Percentiles rank a stretch among this genome's conserved stretches.
Evolutionary conservation across 108 stramenopile genomes (phyloP).

Genomic region (Nannochloropsis salina): DNA sequence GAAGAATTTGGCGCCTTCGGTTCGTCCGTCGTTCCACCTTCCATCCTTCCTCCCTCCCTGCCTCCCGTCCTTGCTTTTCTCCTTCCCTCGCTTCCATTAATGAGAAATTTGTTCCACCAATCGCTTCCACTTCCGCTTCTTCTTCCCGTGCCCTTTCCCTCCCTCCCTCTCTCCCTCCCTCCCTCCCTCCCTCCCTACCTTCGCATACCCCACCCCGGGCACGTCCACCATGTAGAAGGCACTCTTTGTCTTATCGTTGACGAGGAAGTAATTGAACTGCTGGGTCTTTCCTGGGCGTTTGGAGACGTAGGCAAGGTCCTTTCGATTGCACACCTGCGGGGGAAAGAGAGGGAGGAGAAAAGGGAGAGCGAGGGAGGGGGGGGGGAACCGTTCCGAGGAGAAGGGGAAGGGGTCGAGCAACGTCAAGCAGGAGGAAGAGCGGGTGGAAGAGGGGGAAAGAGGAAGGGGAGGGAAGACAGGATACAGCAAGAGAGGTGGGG

Average conservation of each 20-base stretch:
- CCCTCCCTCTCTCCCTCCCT: neutral
- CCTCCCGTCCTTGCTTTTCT: too few species aligned
- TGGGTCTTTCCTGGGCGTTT: constrained; percentile 93
- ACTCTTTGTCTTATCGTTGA: constrained; percentile 73
- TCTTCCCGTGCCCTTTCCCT: neutral
- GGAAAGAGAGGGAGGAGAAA: neutral
- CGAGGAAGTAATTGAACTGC: constrained; percentile 90
- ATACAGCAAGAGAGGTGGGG: neutral
- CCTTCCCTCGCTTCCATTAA: too few species aligned
- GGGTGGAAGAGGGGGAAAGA: neutral
- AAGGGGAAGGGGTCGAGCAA: neutral
- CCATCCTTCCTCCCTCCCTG: too few species aligned
- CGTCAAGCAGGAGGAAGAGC: neutral
- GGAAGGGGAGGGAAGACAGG: neutral
- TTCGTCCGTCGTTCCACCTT: too few species aligned
- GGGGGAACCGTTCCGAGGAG: neutral
- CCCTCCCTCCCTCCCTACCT: constrained; percentile 45
- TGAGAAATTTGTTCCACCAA: neutral
- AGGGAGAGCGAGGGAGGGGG: neutral
- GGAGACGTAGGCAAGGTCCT: constrained; percentile 76
- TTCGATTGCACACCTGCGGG: constrained; percentile 66
- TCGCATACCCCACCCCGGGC: constrained; percentile 85
- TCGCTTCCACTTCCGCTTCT: neutral
- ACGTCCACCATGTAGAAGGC: constrained; percentile 86
- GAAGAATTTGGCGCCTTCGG: too few species aligned